Conservation (phyloP, 23 red algal species). For the Rhodosorus marinus region DNA sequence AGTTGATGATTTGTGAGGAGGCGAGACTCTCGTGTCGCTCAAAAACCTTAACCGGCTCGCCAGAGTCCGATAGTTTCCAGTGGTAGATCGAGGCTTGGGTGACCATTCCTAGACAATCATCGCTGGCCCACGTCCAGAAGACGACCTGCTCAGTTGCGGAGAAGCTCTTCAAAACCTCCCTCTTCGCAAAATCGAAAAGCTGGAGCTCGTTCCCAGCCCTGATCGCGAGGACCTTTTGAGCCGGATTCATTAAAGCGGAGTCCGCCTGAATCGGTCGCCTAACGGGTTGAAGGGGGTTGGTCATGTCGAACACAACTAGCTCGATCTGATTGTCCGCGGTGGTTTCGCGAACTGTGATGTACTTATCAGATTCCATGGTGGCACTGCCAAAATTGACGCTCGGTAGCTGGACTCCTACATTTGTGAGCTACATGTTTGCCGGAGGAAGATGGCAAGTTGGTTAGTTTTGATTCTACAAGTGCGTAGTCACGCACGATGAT, state of each 20-base stretch:
- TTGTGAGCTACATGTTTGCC: too few species aligned
- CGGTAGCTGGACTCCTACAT: conserved; percentile 51
- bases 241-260: conserved; percentile 84
- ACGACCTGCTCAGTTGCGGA: conserved; percentile 53
- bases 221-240: conserved; percentile 66
- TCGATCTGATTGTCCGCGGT: conserved; percentile 9
- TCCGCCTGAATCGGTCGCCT: conserved; percentile 76
- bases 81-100: conserved; percentile 67
- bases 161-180: conserved; percentile 63
- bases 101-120: conserved; percentile 61
- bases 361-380: conserved; percentile 91
- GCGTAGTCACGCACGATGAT: too few species aligned
- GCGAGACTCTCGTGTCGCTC: conserved; percentile 57
- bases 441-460: too few species aligned
- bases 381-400: conserved; percentile 56
- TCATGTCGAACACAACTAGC: conserved; percentile 61
- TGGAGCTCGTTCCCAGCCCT: conserved; percentile 73
- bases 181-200: conserved; percentile 78
- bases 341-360: conserved; percentile 50
- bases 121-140: conserved; percentile 80
- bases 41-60: conserved; percentile 82
- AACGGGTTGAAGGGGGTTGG: conserved; percentile 46
- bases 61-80: conserved; percentile 51
- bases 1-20: conserved; percentile 81
- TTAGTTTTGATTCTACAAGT: too few species aligned